Conservation (phyloP, 2,329 filamentous ascomycete species). For the Pseudohalonectria lignicola region DNA sequence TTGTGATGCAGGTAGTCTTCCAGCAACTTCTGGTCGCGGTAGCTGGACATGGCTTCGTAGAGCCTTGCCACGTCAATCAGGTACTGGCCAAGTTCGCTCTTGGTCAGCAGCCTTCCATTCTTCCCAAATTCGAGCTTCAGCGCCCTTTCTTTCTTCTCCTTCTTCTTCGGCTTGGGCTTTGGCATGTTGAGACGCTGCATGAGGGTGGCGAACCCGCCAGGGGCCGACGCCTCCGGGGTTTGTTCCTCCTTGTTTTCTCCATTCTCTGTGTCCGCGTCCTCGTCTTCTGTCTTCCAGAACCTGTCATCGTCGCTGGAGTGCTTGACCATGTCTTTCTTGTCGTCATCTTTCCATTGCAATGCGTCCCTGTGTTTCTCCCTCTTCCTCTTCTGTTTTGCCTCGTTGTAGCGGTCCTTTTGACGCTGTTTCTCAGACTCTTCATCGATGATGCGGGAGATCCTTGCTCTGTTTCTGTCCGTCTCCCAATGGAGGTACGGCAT, state of each 20-base stretch:
- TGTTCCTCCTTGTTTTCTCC: no score
- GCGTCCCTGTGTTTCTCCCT: background rate
- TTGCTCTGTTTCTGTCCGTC: constrained; percentile 18
- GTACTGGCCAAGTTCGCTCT: constrained; percentile 14
- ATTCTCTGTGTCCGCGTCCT: no score
- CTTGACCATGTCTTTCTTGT: background rate
- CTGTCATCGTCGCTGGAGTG: no score
- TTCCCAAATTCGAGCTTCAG: no score
- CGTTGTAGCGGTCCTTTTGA: background rate
- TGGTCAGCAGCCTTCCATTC: background rate
- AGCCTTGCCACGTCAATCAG: constrained; percentile 21
- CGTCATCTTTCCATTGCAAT: no score
- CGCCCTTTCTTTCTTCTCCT: background rate
- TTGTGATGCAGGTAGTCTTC: constrained; percentile 19
- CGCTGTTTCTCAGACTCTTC: constrained; percentile 6
- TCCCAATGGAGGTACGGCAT: constrained; percentile 32
- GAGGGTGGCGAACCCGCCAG: no score
- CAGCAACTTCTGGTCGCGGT: constrained; percentile 21
- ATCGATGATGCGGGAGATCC: constrained; percentile 16
- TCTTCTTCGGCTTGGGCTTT: constrained; percentile 1
- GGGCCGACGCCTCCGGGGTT: no score
- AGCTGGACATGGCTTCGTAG: constrained; percentile 22
- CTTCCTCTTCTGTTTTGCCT: constrained; percentile 1
- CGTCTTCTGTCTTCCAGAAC: no score
- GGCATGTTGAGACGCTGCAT: no score